Conservation (phyloP, 139 green algal species). For the Trebouxia sp. region DNA sequence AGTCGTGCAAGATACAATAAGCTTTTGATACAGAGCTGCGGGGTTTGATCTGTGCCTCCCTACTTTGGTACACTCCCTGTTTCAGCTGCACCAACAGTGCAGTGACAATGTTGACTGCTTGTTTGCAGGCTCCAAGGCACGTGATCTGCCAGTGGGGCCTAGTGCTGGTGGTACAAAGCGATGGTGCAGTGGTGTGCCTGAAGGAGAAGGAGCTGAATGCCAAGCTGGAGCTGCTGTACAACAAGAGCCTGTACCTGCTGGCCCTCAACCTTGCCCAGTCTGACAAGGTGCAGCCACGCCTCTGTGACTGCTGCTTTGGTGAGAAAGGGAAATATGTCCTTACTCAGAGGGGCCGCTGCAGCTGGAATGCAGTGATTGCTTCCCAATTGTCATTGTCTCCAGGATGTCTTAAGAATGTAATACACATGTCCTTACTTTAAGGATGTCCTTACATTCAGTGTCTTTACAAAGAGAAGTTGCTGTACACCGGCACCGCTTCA, state of each 20-base stretch:
- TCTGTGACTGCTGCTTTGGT: background rate
- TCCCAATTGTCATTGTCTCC: background rate
- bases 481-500: no score
- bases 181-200: slow-evolving; percentile 41
- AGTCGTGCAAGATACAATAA: background rate
- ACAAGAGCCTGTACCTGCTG: slow-evolving; percentile 69
- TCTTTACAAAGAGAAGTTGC: background rate
- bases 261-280: slow-evolving; percentile 70
- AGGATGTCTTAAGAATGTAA: background rate
- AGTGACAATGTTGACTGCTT: background rate
- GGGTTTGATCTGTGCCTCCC: background rate
- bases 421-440: background rate
- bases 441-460: background rate
- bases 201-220: slow-evolving; percentile 46
- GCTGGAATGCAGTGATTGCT: background rate
- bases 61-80: background rate
- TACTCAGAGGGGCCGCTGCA: background rate
- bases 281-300: slow-evolving; percentile 30
- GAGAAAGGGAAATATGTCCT: background rate
- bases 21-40: background rate
- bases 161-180: slow-evolving; percentile 26
- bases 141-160: slow-evolving; percentile 28
- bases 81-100: background rate
- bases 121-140: slow-evolving; percentile 24
- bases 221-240: slow-evolving; percentile 74